Percentiles rank a stretch among this genome's conserved stretches.
Evolutionary conservation across 305 asterid species (phyloP).

Genomic region (Caryopteris hybrid): DNA sequence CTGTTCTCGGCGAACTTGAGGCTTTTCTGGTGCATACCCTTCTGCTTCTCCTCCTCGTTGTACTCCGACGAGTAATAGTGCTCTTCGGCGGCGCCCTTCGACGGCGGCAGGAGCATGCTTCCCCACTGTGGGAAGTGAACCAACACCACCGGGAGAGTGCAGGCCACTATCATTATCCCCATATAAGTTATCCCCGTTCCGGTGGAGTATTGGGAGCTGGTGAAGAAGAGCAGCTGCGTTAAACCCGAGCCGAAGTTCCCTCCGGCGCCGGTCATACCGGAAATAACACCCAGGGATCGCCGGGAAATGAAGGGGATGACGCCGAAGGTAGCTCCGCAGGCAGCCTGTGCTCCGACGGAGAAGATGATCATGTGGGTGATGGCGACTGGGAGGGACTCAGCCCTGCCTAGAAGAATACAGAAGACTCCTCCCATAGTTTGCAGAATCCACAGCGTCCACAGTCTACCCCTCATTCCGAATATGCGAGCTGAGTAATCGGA

Average conservation of each 20-base stretch:
- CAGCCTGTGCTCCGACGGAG: too few relatives aligned
- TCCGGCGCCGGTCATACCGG: neutral
- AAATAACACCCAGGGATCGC: neutral
- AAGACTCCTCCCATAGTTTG: constrained; percentile 29
- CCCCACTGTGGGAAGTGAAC: neutral
- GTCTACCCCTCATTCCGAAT: constrained; percentile 31
- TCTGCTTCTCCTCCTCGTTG: neutral
- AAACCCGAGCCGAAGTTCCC: neutral
- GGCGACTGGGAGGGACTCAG: constrained; percentile 17
- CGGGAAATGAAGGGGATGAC: neutral
- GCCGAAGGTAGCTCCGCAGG: neutral
- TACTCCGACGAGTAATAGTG: neutral
- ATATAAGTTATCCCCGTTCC: neutral
- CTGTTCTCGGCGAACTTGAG: neutral
- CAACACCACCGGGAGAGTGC: neutral
- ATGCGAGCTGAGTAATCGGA: constrained; percentile 14
- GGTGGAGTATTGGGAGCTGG: neutral
- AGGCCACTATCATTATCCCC: neutral
- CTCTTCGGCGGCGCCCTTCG: neutral
- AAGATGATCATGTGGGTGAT: constrained; percentile 23
- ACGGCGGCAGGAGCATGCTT: neutral
- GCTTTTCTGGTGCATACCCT: neutral
- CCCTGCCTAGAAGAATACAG: constrained; percentile 23
- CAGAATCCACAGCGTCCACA: constrained; percentile 30
- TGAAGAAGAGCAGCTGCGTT: neutral